A percentile compares a stretch with the other conserved stretches of the same genome.
These are phyloP conservation scores for Penicillium ochrochloron DNA, from an alignment of 495 filamentous ascomycete genomes.

Conservation along the genomic window DNA sequence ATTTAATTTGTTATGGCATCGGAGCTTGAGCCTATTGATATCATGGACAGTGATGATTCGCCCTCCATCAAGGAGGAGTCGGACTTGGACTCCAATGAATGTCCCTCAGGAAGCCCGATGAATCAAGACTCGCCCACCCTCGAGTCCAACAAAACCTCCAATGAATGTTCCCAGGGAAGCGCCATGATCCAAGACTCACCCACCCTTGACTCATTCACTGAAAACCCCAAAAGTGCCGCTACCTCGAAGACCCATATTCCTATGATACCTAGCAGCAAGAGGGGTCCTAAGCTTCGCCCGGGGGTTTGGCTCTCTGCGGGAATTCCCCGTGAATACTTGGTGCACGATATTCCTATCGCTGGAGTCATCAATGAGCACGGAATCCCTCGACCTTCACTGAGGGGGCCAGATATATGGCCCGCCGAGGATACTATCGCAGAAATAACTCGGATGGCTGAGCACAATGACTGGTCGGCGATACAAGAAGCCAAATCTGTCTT, in stretches of 20 bases:
- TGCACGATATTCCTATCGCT: neutral
- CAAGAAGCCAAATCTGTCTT: neutral
- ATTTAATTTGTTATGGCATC: no score
- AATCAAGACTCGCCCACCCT: neutral
- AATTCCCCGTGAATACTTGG: constrained; percentile 1
- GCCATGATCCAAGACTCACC: neutral
- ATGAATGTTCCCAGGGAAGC: neutral
- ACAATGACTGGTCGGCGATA: neutral
- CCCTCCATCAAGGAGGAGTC: neutral
- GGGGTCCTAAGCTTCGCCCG: neutral
- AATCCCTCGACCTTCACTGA: constrained; percentile 4
- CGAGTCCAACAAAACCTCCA: no score
- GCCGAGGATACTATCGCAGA: neutral
- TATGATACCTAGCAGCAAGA: neutral
- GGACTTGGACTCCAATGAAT: neutral
- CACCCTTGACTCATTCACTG: neutral
- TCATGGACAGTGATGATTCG: neutral
- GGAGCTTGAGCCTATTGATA: neutral
- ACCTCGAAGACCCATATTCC: neutral
- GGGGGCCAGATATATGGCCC: constrained; percentile 2
- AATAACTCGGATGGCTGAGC: neutral
- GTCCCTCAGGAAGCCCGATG: neutral
- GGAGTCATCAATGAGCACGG: constrained; percentile 6
- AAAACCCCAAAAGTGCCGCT: neutral
- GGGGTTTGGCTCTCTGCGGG: neutral